Conservation (phyloP, 2,329 filamentous ascomycete species). For the Didymella pinodella region DNA sequence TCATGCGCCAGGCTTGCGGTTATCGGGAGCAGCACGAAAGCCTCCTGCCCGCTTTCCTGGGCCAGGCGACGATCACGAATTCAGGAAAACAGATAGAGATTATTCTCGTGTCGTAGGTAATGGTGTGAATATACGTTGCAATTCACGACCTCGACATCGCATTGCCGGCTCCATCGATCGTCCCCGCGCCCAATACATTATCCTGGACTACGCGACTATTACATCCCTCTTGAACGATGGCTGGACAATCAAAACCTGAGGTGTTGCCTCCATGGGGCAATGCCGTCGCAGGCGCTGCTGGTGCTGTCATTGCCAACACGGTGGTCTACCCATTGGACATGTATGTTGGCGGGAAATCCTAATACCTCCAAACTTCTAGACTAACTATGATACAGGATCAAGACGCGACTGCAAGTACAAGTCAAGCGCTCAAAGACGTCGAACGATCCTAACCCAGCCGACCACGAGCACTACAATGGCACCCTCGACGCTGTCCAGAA, state of each 20-base stretch:
- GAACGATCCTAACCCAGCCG: conserved; percentile 50
- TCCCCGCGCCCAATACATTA: conserved; percentile 5
- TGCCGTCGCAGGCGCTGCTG: conserved; percentile 89
- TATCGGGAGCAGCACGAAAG: conserved; percentile 29
- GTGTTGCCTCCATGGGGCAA: conserved; percentile 89
- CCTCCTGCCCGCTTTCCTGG: conserved; percentile 26
- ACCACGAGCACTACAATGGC: conserved; percentile 79
- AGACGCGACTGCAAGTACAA: conserved; percentile 95
- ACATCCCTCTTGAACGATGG: conserved; percentile 51
- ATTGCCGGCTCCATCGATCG: conserved; percentile 6
- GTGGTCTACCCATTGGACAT: conserved; percentile 96
- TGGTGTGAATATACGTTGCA: conserved; percentile 7
- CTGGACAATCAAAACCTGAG: conserved; percentile 68
- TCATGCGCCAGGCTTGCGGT: conserved; percentile 33
- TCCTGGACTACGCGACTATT: conserved; percentile 2
- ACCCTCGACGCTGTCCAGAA: conserved; percentile 88
- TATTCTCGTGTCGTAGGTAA: not conserved
- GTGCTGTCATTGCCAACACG: conserved; percentile 92
- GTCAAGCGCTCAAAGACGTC: conserved; percentile 67
- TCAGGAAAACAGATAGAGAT: conserved; percentile 2
- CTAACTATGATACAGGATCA: conserved; percentile 70
- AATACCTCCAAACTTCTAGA: not conserved
- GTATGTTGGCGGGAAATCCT: conserved; percentile 62
- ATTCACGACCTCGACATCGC: not conserved
- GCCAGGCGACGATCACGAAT: conserved; percentile 8